Evolutionary conservation across 1,284 basidiomycete species (phyloP).

Genomic region (Mycena citricolor): DNA sequence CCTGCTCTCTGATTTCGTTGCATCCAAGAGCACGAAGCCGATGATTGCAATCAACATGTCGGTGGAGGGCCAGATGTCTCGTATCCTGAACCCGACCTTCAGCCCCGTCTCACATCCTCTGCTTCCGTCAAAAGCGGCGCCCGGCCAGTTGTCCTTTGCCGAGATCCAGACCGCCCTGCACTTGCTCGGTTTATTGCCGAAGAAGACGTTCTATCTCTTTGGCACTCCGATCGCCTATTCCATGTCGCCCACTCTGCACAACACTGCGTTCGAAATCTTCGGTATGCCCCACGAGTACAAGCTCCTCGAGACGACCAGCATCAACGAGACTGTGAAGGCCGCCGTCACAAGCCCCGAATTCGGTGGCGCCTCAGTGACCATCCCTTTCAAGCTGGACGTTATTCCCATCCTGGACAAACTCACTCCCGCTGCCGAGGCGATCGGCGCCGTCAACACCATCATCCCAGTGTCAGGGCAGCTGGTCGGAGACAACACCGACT

Average conservation of each 20-base stretch:
- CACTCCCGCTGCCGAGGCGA: conserved; percentile 27
- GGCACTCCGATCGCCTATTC: conserved; percentile 31
- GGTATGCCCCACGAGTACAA: conserved; percentile 29
- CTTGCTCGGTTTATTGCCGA: conserved; percentile 24
- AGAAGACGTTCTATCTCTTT: conserved; percentile 28
- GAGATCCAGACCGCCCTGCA: conserved; percentile 27
- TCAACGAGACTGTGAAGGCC: conserved; percentile 22
- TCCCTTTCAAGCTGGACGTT: conserved; percentile 25
- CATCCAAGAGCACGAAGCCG: conserved; percentile 21
- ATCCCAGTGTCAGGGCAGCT: conserved; percentile 22
- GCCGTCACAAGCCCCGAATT: conserved; percentile 25
- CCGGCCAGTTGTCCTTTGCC: conserved; percentile 26
- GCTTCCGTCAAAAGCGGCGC: conserved; percentile 13
- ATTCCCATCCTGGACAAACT: conserved; percentile 27
- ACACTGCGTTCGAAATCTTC: conserved; percentile 27
- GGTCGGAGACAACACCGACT: conserved; percentile 29
- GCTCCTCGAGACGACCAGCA: conserved; percentile 25
- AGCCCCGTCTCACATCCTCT: conserved; percentile 27
- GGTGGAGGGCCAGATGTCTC: conserved; percentile 27
- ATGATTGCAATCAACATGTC: conserved; percentile 20
- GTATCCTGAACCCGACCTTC: conserved; percentile 24
- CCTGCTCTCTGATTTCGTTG: conserved; percentile 24
- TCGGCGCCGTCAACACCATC: conserved; percentile 30
- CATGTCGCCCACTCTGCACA: conserved; percentile 31
- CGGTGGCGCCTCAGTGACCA: conserved; percentile 29